Base-by-base conservation (phyloP, 305 asterid genomes). In the Stenogyne calaminthoides region DNA sequence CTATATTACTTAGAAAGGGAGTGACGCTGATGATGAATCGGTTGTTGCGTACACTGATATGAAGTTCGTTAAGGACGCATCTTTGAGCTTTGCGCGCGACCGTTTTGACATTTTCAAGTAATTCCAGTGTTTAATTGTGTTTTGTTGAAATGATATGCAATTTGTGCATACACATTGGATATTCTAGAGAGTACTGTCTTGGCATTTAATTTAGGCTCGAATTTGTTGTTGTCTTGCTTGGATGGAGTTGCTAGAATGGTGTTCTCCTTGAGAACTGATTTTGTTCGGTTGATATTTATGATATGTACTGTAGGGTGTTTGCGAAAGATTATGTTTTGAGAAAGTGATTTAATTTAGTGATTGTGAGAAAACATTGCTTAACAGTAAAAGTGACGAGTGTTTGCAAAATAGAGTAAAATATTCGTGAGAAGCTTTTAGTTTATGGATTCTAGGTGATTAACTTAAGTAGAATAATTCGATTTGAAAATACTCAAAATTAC, bases 101-200 rank as follows among this genome's bases (percentile, higher is more conserved):
- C 98, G 98, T 44, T 89, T 75, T 39, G 96, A 95, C 84, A 88
- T 95, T 79, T 83, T 95, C 85, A 88, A 75, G 99, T 92, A 86
- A 71, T 82, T 14, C 14, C 64, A 40, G 40, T 64, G 9, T 62
- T 25, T 7, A 29, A 14, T 47, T 25, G 39, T 29, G 8, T 20
- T 71, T 14, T n/a, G 66, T 22, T 55, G 39, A 19, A 20, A 55
- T 27, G 73, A 34, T 18, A n/a, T n/a, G 11, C 34, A 10, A 19
- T 29, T 32, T 56, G 18, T 25, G 18, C 19, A 4, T 16, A 3
- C 27, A 37, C 29, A 20, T 40, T 39, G 22, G 9, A 40, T 49
- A 9, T 49, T 19, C 39, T 34, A 14, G 16, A 32, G 0, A 47
- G 15, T n/a, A 16, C 32, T 44, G 60, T 61, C 7, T 32, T 4